These are phyloP conservation scores for Fusarium nodosum DNA, from an alignment of 2,329 filamentous ascomycete species.

Conservation along the genomic window DNA sequence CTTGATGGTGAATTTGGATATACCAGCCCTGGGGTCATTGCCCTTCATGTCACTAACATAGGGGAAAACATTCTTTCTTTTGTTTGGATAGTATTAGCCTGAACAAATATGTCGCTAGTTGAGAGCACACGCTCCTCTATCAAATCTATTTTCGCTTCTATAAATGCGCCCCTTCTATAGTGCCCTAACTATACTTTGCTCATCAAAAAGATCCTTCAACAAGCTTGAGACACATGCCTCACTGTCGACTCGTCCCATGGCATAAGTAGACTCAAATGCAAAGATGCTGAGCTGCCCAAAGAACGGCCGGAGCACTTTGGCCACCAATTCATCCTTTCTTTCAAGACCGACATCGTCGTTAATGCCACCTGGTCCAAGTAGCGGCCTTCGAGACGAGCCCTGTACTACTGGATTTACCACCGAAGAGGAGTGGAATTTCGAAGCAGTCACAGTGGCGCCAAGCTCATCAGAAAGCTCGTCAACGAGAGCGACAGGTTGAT, in stretches of 20 bases:
- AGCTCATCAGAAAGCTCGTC: conserved; percentile 88
- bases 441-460: conserved; percentile 59
- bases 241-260: conserved; percentile 78
- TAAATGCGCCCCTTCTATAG: conserved; percentile 55
- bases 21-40: background rate
- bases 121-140: conserved; percentile 30
- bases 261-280: conserved; percentile 92
- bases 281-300: conserved; percentile 93
- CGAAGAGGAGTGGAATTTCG: conserved; percentile 55
- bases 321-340: conserved; percentile 76
- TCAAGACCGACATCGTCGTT: conserved; percentile 70
- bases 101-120: conserved; percentile 22
- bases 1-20: conserved; percentile 1
- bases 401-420: conserved; percentile 55
- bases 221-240: conserved; percentile 74
- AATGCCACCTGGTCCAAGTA: conserved; percentile 67
- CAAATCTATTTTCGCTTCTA: conserved; percentile 21
- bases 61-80: conserved; percentile 7
- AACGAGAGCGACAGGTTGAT: conserved; percentile 80
- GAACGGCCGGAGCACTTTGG: conserved; percentile 86
- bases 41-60: background rate
- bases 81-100: conserved; percentile 1
- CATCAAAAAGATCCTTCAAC: conserved; percentile 83
- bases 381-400: conserved; percentile 60
- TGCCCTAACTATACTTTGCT: conserved; percentile 75